Evolutionary conservation across 257 asterid genomes (phyloP), one percentile per base, ranked within the genome.

Genomic region (Forsythia suspensa): DNA sequence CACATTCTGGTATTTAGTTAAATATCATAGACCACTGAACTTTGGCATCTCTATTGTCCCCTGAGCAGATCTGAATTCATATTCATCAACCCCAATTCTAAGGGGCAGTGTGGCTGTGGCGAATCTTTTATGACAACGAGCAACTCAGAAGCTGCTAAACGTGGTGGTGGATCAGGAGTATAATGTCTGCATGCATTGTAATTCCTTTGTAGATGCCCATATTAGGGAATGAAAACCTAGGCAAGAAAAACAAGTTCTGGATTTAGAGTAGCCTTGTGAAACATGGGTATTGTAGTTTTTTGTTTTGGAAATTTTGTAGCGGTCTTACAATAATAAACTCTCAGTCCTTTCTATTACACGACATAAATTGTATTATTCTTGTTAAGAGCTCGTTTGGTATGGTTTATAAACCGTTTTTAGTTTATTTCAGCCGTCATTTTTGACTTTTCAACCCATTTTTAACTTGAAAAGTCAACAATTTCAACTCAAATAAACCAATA

Each of bases 21-120:
- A 61, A 24, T 76, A 41, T 77, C 20, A 29, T 65, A 71, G 72
- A 24, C 8, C 39, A 4, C 70, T 29, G 36, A 63, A 42, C 66
- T 61, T 40, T 78, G 76, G 82, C 82, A 52, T 84, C 46, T 77
- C 36, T 44, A n/a, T 77, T 70, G 83, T 68, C 59, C 66, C 66
- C 6, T 72, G 76, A 36, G 77, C 94, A 95, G 97, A 89, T 95
- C 99, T 1, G 99, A 95, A 85, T 95, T 95, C 77, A 86, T 95
- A 78, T 95, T 93, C 80, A 85, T 95, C 81, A 95, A 95, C 85
- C 98, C 99, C 73, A 95, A 95, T 83, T 85, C 98, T 2, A 82
- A 81, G 76, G 98, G 98, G 67, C 97, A 95, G 82, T 95, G 99
- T 71, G 98, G 99, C 80, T 94, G 98, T 75, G 97, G 98, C 76